Conservation (phyloP, 2,329 filamentous ascomycete species). For the Arachnomyces sp. region DNA sequence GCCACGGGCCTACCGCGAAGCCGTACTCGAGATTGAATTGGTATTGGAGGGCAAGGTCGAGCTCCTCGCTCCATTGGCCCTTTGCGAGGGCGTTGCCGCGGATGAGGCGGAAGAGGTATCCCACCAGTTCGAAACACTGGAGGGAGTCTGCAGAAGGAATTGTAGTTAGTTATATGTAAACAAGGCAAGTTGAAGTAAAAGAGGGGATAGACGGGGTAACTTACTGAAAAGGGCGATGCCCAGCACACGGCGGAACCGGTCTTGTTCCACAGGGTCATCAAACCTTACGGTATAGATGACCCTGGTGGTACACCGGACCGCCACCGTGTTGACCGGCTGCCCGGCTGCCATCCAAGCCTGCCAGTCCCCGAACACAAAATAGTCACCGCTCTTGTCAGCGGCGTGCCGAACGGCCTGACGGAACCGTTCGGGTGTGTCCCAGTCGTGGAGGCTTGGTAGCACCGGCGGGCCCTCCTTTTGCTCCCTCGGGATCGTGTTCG, state of each 20-base stretch:
- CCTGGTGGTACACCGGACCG: conserved; percentile 18
- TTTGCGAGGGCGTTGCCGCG: conserved; percentile 21
- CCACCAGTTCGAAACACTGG: conserved; percentile 18
- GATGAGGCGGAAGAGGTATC: conserved; percentile 28
- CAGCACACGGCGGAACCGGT: conserved; percentile 27
- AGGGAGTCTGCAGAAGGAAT: conserved; percentile 16
- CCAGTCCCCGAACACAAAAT: conserved; percentile 29
- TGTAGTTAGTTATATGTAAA: conserved; percentile 6
- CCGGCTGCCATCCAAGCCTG: conserved; percentile 11
- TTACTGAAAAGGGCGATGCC: conserved; percentile 25
- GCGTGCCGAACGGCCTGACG: conserved; percentile 27
- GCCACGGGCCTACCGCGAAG: conserved; percentile 10
- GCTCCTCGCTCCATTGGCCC: conserved; percentile 8
- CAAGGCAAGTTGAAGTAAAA: too few relatives aligned
- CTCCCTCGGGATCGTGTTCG: conserved; percentile 15
- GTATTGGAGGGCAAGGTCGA: conserved; percentile 16
- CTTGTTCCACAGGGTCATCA: conserved; percentile 19
- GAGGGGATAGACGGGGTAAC: conserved; percentile 2
- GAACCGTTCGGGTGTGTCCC: conserved; percentile 28
- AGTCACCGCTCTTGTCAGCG: conserved; percentile 21
- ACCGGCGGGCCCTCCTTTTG: conserved; percentile 18
- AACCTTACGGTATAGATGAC: conserved; percentile 18
- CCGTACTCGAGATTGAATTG: conserved; percentile 21
- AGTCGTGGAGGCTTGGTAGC: conserved; percentile 20
- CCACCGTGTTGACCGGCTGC: conserved; percentile 6